Base-by-base conservation (phyloP, 441 rosid genomes). In the Gossypium gossypioides region DNA sequence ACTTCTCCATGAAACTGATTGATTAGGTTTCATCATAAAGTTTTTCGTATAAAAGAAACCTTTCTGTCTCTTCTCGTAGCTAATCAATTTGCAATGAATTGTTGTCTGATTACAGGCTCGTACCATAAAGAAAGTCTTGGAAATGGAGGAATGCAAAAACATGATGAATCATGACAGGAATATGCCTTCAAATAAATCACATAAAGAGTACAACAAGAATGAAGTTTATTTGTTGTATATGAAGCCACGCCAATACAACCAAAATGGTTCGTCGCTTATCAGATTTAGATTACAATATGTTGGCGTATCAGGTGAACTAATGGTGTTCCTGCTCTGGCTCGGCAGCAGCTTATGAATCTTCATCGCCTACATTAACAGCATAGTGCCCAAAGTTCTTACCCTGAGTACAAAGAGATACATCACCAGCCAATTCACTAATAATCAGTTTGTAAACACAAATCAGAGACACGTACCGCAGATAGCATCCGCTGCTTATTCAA, bases 401-500 rank as follows among this genome's bases (percentile, higher is more conserved):
- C 89, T 86, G 84, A 13, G 55, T 4, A 63, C 40, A 66, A 52
- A 58, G 15, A 37, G 24, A 3, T 9, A 54, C 27, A 54, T 62
- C 19, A 42, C 42, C 44, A 37, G 27, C 24, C 74, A 60, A 65
- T 60, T 51, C 15, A n/a, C 16, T 18, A 40, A 9, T n/a, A 24
- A 19, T 15, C 34, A 9, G 13, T 29, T 51, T 13, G 25, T 21
- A n/a, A n/a, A 25, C 21, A 24, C 19, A 40, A 59, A 24, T 67
- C 2, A 75, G 22, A n/a, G 54, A 76, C 10, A 44, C 29, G 65
- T 72, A 88, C 97, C 94, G 86, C 75, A 4, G 94, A 80, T 67
- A 83, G 74, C 97, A 88, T 85, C 75, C 97, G 88, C 82, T 92
- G 96, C 81, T 84, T 86, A 82, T 90, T 91, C 78, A 92, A 72